These are phyloP conservation scores for Kwoniella newhampshirensis DNA, from an alignment of 768 basidiomycete genomes.

Conservation along the genomic window DNA sequence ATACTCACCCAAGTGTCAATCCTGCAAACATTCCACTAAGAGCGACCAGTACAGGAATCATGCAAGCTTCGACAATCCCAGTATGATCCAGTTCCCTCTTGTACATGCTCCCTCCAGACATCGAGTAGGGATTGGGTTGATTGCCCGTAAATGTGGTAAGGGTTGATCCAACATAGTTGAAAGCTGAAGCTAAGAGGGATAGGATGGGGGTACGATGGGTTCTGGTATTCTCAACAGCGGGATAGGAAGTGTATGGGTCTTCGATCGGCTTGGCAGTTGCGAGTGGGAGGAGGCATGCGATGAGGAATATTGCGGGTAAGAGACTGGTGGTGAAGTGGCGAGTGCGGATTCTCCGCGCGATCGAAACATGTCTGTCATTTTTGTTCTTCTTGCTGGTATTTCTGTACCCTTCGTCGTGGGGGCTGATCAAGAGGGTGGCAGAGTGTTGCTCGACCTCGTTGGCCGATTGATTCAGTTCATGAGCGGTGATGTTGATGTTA, in stretches of 20 bases:
- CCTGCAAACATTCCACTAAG: conserved; percentile 83
- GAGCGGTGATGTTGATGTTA: background rate
- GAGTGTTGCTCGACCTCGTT: too few species aligned
- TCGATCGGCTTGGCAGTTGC: background rate
- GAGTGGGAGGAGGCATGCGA: conserved; percentile 8
- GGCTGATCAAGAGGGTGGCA: too few species aligned
- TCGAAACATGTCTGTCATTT: background rate
- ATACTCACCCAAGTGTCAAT: conserved; percentile 74
- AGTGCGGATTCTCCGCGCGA: too few species aligned
- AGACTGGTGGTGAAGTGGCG: background rate
- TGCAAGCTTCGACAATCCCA: conserved; percentile 56
- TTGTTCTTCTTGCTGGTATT: background rate
- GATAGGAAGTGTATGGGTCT: conserved; percentile 21
- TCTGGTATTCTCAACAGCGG: background rate
- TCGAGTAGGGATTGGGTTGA: background rate
- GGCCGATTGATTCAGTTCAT: background rate
- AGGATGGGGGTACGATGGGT: conserved; percentile 17
- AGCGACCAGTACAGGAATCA: conserved; percentile 81
- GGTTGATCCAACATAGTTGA: conserved; percentile 7
- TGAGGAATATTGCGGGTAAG: background rate
- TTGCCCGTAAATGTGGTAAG: conserved; percentile 2
- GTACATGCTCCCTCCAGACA: background rate
- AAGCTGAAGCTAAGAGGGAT: conserved; percentile 7
- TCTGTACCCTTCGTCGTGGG: too few species aligned
- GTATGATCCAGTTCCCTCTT: conserved; percentile 18